These are phyloP conservation scores for Trichothecium roseum DNA, from an alignment of 2,329 filamentous ascomycete genomes.

Conservation along the genomic window DNA sequence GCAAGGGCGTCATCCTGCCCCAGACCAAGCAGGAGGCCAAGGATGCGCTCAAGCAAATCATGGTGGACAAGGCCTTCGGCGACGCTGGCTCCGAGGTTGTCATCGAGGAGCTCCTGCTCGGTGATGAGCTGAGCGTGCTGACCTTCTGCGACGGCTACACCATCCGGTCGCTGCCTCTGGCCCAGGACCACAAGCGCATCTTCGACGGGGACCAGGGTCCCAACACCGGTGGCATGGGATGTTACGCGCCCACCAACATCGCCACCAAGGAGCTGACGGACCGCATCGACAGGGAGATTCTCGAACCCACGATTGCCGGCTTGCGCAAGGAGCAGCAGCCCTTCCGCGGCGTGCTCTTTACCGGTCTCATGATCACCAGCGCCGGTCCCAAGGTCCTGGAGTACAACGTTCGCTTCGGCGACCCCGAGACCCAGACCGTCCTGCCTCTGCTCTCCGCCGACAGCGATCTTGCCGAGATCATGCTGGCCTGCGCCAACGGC, in stretches of 20 bases:
- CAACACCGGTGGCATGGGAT: conserved; percentile 97
- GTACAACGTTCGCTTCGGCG: conserved; percentile 89
- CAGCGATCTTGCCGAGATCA: conserved; percentile 77
- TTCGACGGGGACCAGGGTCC: conserved; percentile 83
- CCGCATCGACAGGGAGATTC: conserved; percentile 69
- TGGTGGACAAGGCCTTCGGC: conserved; percentile 82
- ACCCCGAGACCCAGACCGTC: conserved; percentile 84
- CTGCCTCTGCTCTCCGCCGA: conserved; percentile 67
- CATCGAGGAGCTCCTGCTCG: conserved; percentile 86
- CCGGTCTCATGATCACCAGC: conserved; percentile 86
- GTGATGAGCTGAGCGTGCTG: conserved; percentile 85
- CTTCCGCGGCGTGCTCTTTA: conserved; percentile 70
- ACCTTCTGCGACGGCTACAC: conserved; percentile 86
- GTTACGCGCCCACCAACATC: conserved; percentile 83
- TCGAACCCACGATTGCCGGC: conserved; percentile 79
- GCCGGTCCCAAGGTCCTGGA: conserved; percentile 74
- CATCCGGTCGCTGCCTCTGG: conserved; percentile 74
- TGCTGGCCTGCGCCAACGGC: conserved; percentile 73
- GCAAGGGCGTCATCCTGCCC: conserved; percentile 92
- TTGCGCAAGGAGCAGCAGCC: conserved; percentile 72
- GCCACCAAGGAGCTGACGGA: conserved; percentile 62
- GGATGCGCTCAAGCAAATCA: conserved; percentile 74
- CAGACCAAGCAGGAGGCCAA: conserved; percentile 73
- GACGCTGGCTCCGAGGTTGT: conserved; percentile 82
- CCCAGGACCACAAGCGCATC: conserved; percentile 94